phyloP scores from a whole-genome alignment of 2,329 filamentous ascomycete genomes.

The Monosporascus sp. region DNA sequence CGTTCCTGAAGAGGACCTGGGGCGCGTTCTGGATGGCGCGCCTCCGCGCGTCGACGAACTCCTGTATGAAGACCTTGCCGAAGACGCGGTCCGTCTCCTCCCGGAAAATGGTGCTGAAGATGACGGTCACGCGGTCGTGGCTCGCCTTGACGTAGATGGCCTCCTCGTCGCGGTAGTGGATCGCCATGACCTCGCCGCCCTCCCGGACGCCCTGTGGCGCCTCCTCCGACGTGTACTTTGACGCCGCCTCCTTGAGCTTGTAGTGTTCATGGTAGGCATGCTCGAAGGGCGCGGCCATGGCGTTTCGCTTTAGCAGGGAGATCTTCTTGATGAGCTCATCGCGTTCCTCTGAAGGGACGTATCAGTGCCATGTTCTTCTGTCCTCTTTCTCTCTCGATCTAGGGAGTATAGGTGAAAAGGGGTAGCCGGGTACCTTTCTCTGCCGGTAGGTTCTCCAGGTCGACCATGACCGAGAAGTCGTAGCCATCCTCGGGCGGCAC shows the following conservation, averaged over 20 bases:
- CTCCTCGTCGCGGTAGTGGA: slow-evolving; percentile 98
- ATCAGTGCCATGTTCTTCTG: slow-evolving; percentile 5
- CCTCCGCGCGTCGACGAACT: slow-evolving; percentile 94
- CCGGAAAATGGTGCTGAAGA: slow-evolving; percentile 96
- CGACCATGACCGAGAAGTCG: slow-evolving; percentile 89
- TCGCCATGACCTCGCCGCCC: slow-evolving; percentile 88
- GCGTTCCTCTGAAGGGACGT: slow-evolving; percentile 57
- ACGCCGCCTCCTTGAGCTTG: slow-evolving; percentile 77
- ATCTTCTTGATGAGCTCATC: slow-evolving; percentile 85
- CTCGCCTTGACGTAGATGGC: slow-evolving; percentile 98
- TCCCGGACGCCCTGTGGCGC: slow-evolving; percentile 87
- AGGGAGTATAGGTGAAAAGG: background rate
- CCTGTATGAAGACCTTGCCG: slow-evolving; percentile 96
- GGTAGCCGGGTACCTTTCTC: slow-evolving; percentile 55
- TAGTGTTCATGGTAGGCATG: slow-evolving; percentile 93
- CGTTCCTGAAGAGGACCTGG: slow-evolving; percentile 92
- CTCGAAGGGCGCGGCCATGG: slow-evolving; percentile 98
- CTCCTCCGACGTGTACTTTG: slow-evolving; percentile 88
- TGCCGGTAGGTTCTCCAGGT: slow-evolving; percentile 79
- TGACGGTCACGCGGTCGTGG: slow-evolving; percentile 95
- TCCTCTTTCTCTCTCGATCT: slow-evolving; percentile 2
- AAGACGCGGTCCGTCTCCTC: slow-evolving; percentile 98
- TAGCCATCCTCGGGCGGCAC: slow-evolving; percentile 83
- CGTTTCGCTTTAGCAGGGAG: slow-evolving; percentile 91
- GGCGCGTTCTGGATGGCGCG: slow-evolving; percentile 97